Conservation (phyloP, 495 filamentous ascomycete species). For the Sordaria brevicollis region DNA sequence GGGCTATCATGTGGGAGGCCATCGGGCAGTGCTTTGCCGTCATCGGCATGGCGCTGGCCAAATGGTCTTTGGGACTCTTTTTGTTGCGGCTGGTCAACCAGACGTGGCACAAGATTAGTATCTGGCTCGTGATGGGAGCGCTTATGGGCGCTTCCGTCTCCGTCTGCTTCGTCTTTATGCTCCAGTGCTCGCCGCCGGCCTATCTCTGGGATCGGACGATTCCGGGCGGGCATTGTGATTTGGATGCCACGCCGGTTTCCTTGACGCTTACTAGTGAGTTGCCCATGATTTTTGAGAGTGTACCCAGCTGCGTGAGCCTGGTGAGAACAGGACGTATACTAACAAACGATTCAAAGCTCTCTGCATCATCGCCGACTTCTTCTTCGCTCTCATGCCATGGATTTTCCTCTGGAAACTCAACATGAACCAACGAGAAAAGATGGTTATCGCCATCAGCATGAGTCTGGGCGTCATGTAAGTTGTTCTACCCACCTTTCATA, state of each 20-base stretch:
- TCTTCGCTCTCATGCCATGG: slow-evolving; percentile 37
- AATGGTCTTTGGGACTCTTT: slow-evolving; percentile 30
- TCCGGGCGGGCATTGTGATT: slow-evolving; percentile 1
- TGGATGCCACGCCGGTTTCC: slow-evolving; percentile 9
- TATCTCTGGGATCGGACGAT: slow-evolving; percentile 22
- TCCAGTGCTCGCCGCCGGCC: slow-evolving; percentile 34
- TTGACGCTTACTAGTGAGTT: slow-evolving; percentile 8
- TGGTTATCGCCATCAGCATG: slow-evolving; percentile 37
- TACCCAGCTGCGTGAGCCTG: neutral
- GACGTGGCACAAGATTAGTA: slow-evolving; percentile 21
- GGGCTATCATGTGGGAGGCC: slow-evolving; percentile 25
- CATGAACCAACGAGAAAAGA: slow-evolving; percentile 35
- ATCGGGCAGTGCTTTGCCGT: slow-evolving; percentile 32
- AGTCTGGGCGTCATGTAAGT: slow-evolving; percentile 41
- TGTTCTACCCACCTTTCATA: neutral
- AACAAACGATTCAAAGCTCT: neutral
- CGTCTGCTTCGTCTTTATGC: slow-evolving; percentile 29
- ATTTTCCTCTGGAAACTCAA: slow-evolving; percentile 40
- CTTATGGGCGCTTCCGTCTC: slow-evolving; percentile 7
- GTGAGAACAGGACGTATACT: neutral
- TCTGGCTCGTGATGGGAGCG: slow-evolving; percentile 14
- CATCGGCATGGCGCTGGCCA: slow-evolving; percentile 28
- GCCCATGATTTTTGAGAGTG: neutral
- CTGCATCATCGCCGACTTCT: slow-evolving; percentile 27
- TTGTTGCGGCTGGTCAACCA: slow-evolving; percentile 27